Evolutionary conservation across 495 filamentous ascomycete species (phyloP), one percentile per base, ranked within the genome.

Genomic region (Xylaria curta): DNA sequence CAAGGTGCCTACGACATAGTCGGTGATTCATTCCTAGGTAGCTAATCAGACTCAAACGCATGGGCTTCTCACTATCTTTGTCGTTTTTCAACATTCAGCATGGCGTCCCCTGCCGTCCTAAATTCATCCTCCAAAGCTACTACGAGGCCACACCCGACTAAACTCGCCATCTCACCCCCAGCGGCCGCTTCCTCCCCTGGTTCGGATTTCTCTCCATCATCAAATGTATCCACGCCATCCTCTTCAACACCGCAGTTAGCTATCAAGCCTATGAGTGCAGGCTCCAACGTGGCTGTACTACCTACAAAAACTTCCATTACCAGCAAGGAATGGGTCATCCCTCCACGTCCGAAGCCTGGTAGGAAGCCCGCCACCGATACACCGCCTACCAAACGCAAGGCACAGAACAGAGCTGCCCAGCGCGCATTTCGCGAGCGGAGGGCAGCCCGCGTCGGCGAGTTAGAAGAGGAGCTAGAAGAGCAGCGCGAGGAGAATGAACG

Each of bases 341-440:
- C 94, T 38, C 94, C 94, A 63, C 88, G 93, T 60, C 94, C 94
- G 33, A 96, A 96, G 85, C 95, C 95, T n/a, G 95, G 94, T 46
- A 89, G 95, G 64, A 97, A 97, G 80, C 95, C 95, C 12, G 93
- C 94, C 26, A 95, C 92, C 17, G 94, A 98, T 76, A 94, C 93
- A 4, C 94, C 94, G 15, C 93, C 93, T 2, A 97, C 94, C 47
- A 96, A 97, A 79, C 90, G 95, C 69, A 97, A 97, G 81, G 93
- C 92, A 0, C 95, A 98, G 78, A 98, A 98, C 80, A 87, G 95
- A 51, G 93, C 92, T n/a, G 94, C 95, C 17, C 95, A 98, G 82
- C 86, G 94, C 70, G 93, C 93, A 3, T 97, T 97, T 78, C 87
- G 95, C n/a, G 95, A 98, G 79, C 84, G 94, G 44, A 85, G 94